A percentile compares a stretch with the other conserved stretches of the same genome.
Conservation (phyloP, 495 filamentous ascomycete species). For the Thozetella sp. region DNA sequence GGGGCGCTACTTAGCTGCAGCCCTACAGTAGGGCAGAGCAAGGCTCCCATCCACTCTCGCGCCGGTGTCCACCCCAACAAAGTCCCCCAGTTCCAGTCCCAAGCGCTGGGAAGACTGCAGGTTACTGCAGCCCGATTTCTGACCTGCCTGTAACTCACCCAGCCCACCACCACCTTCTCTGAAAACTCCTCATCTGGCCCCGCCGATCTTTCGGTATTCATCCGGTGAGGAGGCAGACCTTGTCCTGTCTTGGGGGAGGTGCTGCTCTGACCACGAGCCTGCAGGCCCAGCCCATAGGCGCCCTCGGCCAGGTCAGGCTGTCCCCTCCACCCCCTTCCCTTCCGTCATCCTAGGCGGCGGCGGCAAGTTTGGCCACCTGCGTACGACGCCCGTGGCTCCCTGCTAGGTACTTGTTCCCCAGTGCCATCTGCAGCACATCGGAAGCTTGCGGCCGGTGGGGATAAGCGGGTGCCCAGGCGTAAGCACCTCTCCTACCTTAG, state of each 20-base stretch:
- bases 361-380: not conserved
- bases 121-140: not conserved
- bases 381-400: not conserved
- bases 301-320: not conserved
- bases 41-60: not conserved
- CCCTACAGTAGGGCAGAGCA: slow-evolving; percentile 3
- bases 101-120: not conserved
- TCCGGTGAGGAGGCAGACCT: not conserved
- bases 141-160: not conserved
- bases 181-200: not conserved
- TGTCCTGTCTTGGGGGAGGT: not conserved
- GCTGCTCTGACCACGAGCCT: too few species aligned
- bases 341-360: not conserved
- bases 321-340: not conserved
- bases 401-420: not conserved
- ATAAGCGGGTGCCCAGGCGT: not conserved
- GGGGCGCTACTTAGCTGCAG: slow-evolving; percentile 1
- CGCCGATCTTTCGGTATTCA: not conserved
- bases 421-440: not conserved
- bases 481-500: not conserved
- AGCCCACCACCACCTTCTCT: not conserved
- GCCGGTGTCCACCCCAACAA: slow-evolving; percentile 1
- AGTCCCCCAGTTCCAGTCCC: not conserved
- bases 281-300: too few species aligned
- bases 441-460: not conserved